Conservation (phyloP, 495 filamentous ascomycete species). For the Trichocladium antarcticum region DNA sequence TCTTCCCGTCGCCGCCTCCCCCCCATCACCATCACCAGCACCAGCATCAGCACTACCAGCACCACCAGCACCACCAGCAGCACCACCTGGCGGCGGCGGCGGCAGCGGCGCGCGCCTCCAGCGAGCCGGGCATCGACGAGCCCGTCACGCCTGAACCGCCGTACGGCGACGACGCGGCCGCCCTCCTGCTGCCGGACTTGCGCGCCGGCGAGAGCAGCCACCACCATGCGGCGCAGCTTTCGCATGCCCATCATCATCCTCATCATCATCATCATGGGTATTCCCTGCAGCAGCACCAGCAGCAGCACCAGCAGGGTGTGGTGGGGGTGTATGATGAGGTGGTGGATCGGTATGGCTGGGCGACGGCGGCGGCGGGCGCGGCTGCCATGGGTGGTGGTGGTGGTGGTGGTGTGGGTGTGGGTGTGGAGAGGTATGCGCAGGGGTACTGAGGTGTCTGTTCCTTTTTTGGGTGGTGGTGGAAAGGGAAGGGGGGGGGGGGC, state of each 20-base stretch:
- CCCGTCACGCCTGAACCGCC: conserved; percentile 12
- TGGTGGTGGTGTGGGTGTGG: not conserved
- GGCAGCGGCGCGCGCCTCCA: not conserved
- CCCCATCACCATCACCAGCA: not conserved
- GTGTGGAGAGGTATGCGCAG: not conserved
- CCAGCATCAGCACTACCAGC: not conserved
- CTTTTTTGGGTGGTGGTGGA: not conserved
- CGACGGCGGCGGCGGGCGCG: not conserved
- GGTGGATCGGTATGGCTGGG: conserved; percentile 1
- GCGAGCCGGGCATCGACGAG: conserved; percentile 10
- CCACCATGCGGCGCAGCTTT: no score
- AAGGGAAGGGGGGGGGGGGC: no score
- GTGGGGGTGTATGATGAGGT: conserved; percentile 2
- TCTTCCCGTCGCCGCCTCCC: not conserved
- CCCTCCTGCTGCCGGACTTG: conserved; percentile 3
- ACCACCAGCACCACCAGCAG: not conserved
- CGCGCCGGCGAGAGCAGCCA: not conserved
- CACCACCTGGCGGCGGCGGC: not conserved
- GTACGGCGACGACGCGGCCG: not conserved
- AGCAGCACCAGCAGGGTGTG: not conserved
- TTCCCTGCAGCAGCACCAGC: not conserved
- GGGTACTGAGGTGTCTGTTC: not conserved
- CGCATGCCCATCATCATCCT: not conserved
- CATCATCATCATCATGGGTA: not conserved
- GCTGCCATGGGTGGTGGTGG: not conserved